These are phyloP conservation scores for Pestalotiopsis sp. DNA, from an alignment of 2,329 filamentous ascomycete genomes.

Conservation along the genomic window DNA sequence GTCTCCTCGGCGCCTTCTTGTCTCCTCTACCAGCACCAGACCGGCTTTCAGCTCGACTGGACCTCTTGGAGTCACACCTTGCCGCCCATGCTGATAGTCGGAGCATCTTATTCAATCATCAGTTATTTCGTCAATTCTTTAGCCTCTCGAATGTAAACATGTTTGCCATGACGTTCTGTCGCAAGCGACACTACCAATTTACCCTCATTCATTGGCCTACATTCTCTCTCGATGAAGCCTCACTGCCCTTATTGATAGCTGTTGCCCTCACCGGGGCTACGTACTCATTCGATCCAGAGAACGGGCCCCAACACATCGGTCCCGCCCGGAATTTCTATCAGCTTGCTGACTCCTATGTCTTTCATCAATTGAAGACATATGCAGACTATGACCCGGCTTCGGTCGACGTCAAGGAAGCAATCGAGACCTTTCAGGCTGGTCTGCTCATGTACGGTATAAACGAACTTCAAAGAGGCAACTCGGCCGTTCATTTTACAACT, in stretches of 20 bases:
- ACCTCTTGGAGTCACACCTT: conserved; percentile 13
- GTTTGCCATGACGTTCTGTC: conserved; percentile 15
- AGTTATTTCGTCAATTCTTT: conserved; percentile 11
- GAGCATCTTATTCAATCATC: background rate
- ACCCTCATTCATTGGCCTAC: conserved; percentile 17
- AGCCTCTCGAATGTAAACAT: conserved; percentile 6
- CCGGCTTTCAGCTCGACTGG: conserved; percentile 8
- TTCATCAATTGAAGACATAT: conserved; percentile 4
- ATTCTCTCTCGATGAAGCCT: conserved; percentile 13
- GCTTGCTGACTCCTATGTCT: conserved; percentile 17
- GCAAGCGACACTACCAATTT: conserved; percentile 16
- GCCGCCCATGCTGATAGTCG: background rate
- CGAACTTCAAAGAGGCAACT: conserved; percentile 11
- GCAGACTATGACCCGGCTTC: background rate
- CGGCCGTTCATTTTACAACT: conserved; percentile 1
- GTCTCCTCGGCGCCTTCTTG: conserved; percentile 10
- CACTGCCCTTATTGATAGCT: conserved; percentile 14
- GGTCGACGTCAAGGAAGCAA: background rate
- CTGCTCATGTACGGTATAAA: conserved; percentile 17
- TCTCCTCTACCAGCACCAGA: conserved; percentile 7
- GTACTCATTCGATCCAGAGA: conserved; percentile 12
- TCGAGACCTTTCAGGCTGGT: conserved; percentile 16
- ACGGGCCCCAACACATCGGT: conserved; percentile 11
- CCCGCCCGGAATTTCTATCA: conserved; percentile 10
- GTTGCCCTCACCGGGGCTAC: conserved; percentile 16